These are phyloP conservation scores for Pseudohyphozyma bogoriensis DNA, from an alignment of 768 basidiomycete species.

Conservation along the genomic window DNA sequence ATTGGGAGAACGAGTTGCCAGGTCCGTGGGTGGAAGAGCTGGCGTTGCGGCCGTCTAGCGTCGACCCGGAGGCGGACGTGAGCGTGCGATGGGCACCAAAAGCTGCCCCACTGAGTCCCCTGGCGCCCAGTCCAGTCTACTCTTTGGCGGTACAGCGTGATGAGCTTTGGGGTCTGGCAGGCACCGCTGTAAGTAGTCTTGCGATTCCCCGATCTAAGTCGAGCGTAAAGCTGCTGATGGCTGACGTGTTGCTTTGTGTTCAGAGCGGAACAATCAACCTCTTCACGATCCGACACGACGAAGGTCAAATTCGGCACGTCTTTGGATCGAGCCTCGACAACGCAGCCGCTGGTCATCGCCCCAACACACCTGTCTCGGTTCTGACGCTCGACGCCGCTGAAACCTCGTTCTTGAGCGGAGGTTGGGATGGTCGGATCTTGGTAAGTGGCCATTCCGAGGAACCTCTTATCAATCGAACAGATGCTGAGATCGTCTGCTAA, in stretches of 20 bases:
- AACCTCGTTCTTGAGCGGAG: conserved; percentile 75
- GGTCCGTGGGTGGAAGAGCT: conserved; percentile 20
- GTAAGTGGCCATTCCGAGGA: conserved; percentile 1
- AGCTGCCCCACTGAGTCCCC: background rate
- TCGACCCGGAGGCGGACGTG: no score
- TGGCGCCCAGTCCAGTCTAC: conserved; percentile 56
- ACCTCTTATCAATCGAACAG: conserved; percentile 19
- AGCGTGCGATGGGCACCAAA: conserved; percentile 30
- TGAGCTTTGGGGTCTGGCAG: conserved; percentile 82
- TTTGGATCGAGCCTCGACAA: conserved; percentile 38
- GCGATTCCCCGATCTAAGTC: background rate
- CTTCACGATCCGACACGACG: conserved; percentile 84
- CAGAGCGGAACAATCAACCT: conserved; percentile 80
- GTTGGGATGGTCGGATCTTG: conserved; percentile 60
- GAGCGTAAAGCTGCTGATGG: background rate
- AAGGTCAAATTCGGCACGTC: conserved; percentile 63
- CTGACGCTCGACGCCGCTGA: conserved; percentile 70
- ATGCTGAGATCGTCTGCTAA: no score
- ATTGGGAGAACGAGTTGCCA: conserved; percentile 32
- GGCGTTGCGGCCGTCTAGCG: no score
- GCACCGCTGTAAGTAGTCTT: conserved; percentile 57
- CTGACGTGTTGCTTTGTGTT: background rate
- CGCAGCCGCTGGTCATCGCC: conserved; percentile 9
- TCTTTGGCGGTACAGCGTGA: conserved; percentile 86
- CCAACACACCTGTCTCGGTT: conserved; percentile 67